Conservation (phyloP, 2,329 filamentous ascomycete species). For the Tympanopsis confertula region DNA sequence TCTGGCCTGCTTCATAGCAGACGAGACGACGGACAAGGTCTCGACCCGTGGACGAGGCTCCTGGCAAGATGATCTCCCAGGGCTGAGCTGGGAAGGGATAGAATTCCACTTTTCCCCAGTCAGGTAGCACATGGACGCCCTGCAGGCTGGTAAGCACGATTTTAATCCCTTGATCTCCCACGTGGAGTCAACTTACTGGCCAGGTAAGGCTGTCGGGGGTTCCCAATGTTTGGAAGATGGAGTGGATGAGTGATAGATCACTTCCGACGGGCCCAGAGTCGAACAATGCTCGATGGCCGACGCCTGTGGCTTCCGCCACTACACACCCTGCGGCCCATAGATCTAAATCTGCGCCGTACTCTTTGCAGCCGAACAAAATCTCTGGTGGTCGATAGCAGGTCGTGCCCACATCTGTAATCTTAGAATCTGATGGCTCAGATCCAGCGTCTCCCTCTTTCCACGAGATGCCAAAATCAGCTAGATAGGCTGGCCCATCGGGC, state of each 20-base stretch:
- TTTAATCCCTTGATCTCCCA: not conserved
- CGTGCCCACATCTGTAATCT: conserved; percentile 64
- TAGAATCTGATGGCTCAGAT: conserved; percentile 39
- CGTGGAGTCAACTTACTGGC: conserved; percentile 34
- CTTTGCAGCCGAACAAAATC: conserved; percentile 52
- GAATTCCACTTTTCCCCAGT: conserved; percentile 41
- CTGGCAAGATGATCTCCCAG: conserved; percentile 41
- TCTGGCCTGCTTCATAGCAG: conserved; percentile 38
- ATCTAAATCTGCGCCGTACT: conserved; percentile 48
- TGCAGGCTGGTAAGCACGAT: not conserved
- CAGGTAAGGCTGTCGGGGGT: conserved; percentile 42
- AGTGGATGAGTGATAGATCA: conserved; percentile 49
- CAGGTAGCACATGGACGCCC: not conserved
- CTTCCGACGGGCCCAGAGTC: conserved; percentile 51
- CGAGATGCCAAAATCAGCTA: conserved; percentile 62
- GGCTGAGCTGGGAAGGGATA: conserved; percentile 35
- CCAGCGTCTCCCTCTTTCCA: conserved; percentile 34
- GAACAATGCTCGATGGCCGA: conserved; percentile 37
- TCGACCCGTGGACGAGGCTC: conserved; percentile 28
- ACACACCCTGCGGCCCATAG: conserved; percentile 64
- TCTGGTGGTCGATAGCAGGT: conserved; percentile 62
- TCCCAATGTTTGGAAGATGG: conserved; percentile 48
- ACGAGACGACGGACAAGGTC: conserved; percentile 41
- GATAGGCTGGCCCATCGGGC: conserved; percentile 41
- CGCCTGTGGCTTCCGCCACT: conserved; percentile 36